Base-by-base conservation (phyloP, 2,329 filamentous ascomycete genomes). In the Immersiporthe knoxdaviesiana region DNA sequence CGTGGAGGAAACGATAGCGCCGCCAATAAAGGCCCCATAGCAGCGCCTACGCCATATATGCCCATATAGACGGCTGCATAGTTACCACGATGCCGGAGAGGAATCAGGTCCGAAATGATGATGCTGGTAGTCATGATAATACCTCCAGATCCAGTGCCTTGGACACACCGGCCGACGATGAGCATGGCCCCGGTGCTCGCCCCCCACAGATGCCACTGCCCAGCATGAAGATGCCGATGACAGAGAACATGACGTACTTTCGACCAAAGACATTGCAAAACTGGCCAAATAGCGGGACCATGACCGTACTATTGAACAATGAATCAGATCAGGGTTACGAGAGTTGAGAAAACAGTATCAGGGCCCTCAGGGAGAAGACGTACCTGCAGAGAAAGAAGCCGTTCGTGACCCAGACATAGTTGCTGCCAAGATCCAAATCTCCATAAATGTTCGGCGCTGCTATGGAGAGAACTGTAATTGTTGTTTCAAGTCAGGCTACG, bases 141-240 rank as follows among this genome's bases (percentile, higher is more conserved):
- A 3, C 78, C 79, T 16, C 76, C 77, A 6, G 72, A 73, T 0
- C 79, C 78, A 0, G 76, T 63, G 0, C 87, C 87, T 67, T 89
- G 85, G 0, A 89, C 72, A 0, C 70, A 76, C 1, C 80, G 74
- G 10, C 79, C 81, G 8, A 79, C 80, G 14, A 90, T 85, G 1
- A 90, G 77, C 73, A 82, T 81, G 0, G 72, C 73, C 0, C 77
- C 0, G 73, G 79, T 0, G 86, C 83, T 0, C 35, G 35, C 35
- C 8, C 80, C 81, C 85, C 87, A 44, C 78, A 81, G 2, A 90
- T 78, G 0, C 81, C 84, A 66, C 84, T 86, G 0, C 87, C 87
- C 0, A 88, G 72, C 0, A 78, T 79, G 68, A 88, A 88, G 1
- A 86, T 24, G 35, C 3, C 35, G 2, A 24, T 62, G 21, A 12